Evolutionary conservation across 2,329 filamentous ascomycete species (phyloP), one percentile per base, ranked within the genome.

Genomic region (Tothia fuscella): DNA sequence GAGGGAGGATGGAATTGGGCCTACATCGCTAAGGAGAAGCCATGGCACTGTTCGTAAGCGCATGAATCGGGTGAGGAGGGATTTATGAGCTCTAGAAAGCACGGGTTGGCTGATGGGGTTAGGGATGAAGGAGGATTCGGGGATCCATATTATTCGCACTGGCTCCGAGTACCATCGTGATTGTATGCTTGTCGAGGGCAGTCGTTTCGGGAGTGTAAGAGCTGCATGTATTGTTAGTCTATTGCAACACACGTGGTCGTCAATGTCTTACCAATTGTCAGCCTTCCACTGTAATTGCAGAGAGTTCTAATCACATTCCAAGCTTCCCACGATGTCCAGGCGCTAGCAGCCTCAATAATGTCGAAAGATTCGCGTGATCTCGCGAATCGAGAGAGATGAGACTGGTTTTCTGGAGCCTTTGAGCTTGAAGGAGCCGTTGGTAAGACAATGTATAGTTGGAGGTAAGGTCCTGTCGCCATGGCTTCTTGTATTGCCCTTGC

Each of bases 281-380:
- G 70, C 57, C 86, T 76, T 43, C 72, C 64, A 60, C 80, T 81
- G 62, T 98, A 96, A 63, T 80, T 82, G 72, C 87, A 95, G 44
- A 86, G 68, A 41, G 79, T 80, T 41, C 91, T 75, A 53, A 98
- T 82, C 17, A 80, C 71, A 58, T 98, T 81, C 91, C 91, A 98
- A 1, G 82, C 80, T 61, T 96, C 88, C 93, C 93, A 98, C 2
- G 80, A 72, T 41, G 79, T 79, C 59, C 85, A 91, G 1, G 82
- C 60, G 53, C 89, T 81, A 46, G 80, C 70, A 24, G 67, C 64
- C 5, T 53, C 52, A 25, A 59, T 49, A 4, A 49, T 52, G 10
- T 60, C 55, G 2, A 59, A 46, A 7, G 53, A 46, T 19, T 36
- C 32, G 7, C 17, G 25, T 29, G 46, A 20, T 48, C 13, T 24